phyloP scores from a whole-genome alignment of 2,329 filamentous ascomycete species.

The Tolypocladium tropicale region DNA sequence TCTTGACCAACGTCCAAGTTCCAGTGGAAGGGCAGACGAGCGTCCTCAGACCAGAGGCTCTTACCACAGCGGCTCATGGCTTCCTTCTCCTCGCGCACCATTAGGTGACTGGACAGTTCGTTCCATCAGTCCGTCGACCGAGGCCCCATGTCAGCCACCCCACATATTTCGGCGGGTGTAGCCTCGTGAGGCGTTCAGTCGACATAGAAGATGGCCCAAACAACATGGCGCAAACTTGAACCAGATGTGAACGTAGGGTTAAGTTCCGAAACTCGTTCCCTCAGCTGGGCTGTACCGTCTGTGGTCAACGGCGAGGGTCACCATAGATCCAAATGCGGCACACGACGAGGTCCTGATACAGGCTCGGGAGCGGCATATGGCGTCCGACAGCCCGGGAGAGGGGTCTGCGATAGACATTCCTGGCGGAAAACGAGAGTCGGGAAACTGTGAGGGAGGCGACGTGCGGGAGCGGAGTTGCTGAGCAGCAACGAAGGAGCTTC shows the following conservation, averaged over 20 bases:
- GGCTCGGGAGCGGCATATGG: slow-evolving; percentile 51
- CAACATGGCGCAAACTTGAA: slow-evolving; percentile 66
- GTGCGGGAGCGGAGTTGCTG: slow-evolving; percentile 35
- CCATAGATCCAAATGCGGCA: slow-evolving; percentile 36
- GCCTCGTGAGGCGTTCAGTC: slow-evolving; percentile 16
- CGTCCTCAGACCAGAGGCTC: slow-evolving; percentile 60
- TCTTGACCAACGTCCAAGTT: slow-evolving; percentile 42
- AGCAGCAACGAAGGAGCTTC: slow-evolving; percentile 35
- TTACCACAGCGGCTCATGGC: slow-evolving; percentile 71
- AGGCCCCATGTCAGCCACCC: slow-evolving; percentile 21
- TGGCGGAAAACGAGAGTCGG: slow-evolving; percentile 62
- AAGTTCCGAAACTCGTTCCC: slow-evolving; percentile 76
- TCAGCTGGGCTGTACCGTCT: slow-evolving; percentile 30
- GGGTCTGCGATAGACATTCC: slow-evolving; percentile 48
- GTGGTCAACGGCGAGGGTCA: slow-evolving; percentile 22
- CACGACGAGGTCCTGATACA: slow-evolving; percentile 43
- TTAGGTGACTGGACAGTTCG: slow-evolving; percentile 47
- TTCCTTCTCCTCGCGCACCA: slow-evolving; percentile 45
- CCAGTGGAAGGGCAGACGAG: slow-evolving; percentile 68
- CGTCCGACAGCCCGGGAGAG: slow-evolving; percentile 23
- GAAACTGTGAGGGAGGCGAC: slow-evolving; percentile 71
- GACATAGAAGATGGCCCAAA: slow-evolving; percentile 57
- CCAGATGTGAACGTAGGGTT: slow-evolving; percentile 84
- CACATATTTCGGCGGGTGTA: slow-evolving; percentile 42
- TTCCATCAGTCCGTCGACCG: slow-evolving; percentile 35